Evolutionary conservation across 139 green algal genomes (phyloP), one percentile per base, ranked within the genome.

Genomic region (Chlamydomonas asymmetrica): DNA sequence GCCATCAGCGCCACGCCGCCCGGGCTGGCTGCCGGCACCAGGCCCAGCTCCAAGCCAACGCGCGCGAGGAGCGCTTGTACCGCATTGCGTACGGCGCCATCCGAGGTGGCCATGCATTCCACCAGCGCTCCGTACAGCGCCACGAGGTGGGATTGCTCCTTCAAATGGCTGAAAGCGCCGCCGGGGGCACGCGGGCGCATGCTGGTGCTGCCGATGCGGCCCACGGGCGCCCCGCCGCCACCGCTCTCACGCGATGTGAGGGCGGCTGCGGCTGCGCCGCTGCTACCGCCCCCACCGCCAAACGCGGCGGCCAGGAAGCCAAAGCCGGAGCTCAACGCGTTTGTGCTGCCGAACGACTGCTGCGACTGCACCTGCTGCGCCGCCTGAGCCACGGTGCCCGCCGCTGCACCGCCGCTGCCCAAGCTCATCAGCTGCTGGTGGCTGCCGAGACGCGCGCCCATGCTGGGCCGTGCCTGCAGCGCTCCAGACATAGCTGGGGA

Each of bases 91-190:
- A 85, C 35, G 3, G 22, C 43, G 1, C 43, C 60, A 29, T 78
- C 74, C 0, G n/a, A 27, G 25, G 43, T 61, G 22, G 48, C 57
- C 32, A 64, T 67, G 41, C 74, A 79, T 54, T 79, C 80, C 32
- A 56, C 71, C 52, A 85, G 23, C 20, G 66, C 80, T 7, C 74
- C 68, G 56, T 82, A 85, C 52, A 85, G 37, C n/a, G 63, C 74
- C 60, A 74, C 35, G 41, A 85, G 32, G 56, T 82, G 80, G n/a
- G 80, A 61, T 56, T 79, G 74, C 74, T 85, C 80, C 68, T 80
- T 74, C 38, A 5, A 7, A 38, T 3, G 5, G 9, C 9, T 25
- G 32, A 5, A 16, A 34, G 34, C 38, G 22, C 5, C 39, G 34
- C 25, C 6, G 38, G 70, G 20, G 63, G 38, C 54, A 9, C 29